Evolutionary conservation across 2,329 filamentous ascomycete genomes (phyloP), one percentile per base, ranked within the genome.

Genomic region (Blastomyces parvus): DNA sequence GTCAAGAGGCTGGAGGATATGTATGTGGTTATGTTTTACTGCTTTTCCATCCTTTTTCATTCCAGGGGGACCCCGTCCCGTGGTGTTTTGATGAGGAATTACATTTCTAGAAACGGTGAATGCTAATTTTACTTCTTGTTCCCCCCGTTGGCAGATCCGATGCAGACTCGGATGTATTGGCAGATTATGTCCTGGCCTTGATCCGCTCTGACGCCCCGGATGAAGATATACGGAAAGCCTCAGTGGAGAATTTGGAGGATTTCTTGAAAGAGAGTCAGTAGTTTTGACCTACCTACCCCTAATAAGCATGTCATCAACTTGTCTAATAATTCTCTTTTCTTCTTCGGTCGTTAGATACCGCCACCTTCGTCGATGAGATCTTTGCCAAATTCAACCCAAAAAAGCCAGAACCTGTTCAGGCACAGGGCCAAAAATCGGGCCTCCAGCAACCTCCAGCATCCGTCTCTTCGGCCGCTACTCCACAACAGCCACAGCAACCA

Each of bases 131-230:
- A 48, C n/a, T n/a, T n/a, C n/a, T 4, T 48, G 5, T 22, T 48
- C 3, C 22, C 11, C 6, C n/a, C 5, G 3, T 5, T 8, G 62
- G 56, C 67, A 84, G 83, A 66, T 84, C 82, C n/a, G 84, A 86
- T 70, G 84, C 83, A 38, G 84, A 86, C 69, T 80, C 80, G 14
- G 83, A 84, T 67, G 82, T 86, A 1, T 80, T 86, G 25, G 83
- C 83, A 38, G 84, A 86, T 67, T 86, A 86, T 69, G 83, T 86
- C 8, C 75, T 86, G 57, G 84, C 83, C 27, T 78, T 86, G 38
- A 78, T 86, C 53, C 80, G 79, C 53, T 80, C 79, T 19, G 82
- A 84, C 66, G 82, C 82, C 50, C 75, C 81, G 2, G 81, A 83
- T 64, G 78, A 80, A n/a, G 76, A 80, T 62, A 80, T 85, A 59